A percentile compares a stretch with the other conserved stretches of the same genome.
These are phyloP conservation scores for Trametes hirsuta DNA, from an alignment of 1,284 basidiomycete species.

Conservation along the genomic window DNA sequence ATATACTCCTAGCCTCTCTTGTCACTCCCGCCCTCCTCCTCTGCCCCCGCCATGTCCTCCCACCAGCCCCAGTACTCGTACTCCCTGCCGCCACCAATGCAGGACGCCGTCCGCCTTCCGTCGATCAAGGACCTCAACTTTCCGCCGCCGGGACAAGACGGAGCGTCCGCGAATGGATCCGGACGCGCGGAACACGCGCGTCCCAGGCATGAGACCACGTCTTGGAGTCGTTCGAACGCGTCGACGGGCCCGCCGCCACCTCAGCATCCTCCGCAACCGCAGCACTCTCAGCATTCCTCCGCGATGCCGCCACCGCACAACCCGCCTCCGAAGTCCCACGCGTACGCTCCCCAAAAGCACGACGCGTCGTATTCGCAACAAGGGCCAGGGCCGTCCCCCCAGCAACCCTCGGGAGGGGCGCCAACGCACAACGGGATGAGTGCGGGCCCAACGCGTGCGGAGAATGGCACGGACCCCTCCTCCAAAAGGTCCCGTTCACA, in stretches of 20 bases:
- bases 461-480: conserved; percentile 27
- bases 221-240: conserved; percentile 27
- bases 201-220: conserved; percentile 29
- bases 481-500: conserved; percentile 35
- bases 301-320: conserved; percentile 28
- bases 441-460: conserved; percentile 21
- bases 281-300: conserved; percentile 21
- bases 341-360: conserved; percentile 20
- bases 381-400: conserved; percentile 14
- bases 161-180: conserved; percentile 21
- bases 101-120: conserved; percentile 56
- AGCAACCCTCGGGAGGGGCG: conserved; percentile 12
- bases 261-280: conserved; percentile 5
- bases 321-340: conserved; percentile 24
- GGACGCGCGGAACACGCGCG: conserved; percentile 26
- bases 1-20: conserved; percentile 24
- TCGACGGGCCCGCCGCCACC: conserved; percentile 12
- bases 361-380: conserved; percentile 24
- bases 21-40: conserved; percentile 20
- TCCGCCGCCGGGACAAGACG: conserved; percentile 38
- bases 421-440: conserved; percentile 20
- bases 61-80: conserved; percentile 34
- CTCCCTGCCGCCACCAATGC: conserved; percentile 39
- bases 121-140: conserved; percentile 73
- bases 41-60: conserved; percentile 34